phyloP scores from a whole-genome alignment of 106 monocot species.

The Posidonia australis region DNA sequence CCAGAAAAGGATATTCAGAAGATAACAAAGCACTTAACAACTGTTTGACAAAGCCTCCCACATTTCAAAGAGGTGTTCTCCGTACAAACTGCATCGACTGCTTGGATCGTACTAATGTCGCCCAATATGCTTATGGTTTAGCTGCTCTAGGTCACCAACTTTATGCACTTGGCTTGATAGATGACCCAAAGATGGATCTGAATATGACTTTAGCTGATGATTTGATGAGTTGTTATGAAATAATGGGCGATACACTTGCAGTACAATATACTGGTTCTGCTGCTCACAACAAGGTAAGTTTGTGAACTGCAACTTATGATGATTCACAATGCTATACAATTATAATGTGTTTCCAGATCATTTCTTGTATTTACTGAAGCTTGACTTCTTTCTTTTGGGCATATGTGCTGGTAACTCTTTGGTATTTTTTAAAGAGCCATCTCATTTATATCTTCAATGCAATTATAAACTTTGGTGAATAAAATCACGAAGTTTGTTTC shows the following conservation, averaged over 20 bases:
- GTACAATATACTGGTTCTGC: constrained; percentile 96
- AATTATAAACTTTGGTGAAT: too few species aligned
- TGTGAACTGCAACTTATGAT: background rate
- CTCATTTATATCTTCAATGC: too few species aligned
- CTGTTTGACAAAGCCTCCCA: constrained; percentile 20
- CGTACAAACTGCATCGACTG: constrained; percentile 99
- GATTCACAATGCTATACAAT: too few species aligned
- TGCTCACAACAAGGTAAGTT: constrained; percentile 82
- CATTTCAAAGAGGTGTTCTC: constrained; percentile 58
- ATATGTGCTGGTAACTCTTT: too few species aligned
- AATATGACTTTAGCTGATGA: constrained; percentile 56
- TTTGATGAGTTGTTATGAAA: constrained; percentile 85
- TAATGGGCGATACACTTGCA: constrained; percentile 96
- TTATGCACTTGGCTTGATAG: constrained; percentile 47
- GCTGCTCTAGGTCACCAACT: constrained; percentile 87
- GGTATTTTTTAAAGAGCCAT: too few species aligned
- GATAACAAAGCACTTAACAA: background rate
- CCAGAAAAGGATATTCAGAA: background rate
- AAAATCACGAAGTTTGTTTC: too few species aligned
- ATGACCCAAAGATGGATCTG: constrained; percentile 46
- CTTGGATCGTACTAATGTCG: constrained; percentile 98
- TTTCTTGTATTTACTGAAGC: too few species aligned
- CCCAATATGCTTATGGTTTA: constrained; percentile 93
- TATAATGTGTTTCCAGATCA: too few species aligned
- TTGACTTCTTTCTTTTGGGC: too few species aligned